Percentiles rank a stretch among this genome's conserved stretches.
phyloP scores from a whole-genome alignment of 352 stramenopile genomes.

The Ochromonadaceae sp. region DNA sequence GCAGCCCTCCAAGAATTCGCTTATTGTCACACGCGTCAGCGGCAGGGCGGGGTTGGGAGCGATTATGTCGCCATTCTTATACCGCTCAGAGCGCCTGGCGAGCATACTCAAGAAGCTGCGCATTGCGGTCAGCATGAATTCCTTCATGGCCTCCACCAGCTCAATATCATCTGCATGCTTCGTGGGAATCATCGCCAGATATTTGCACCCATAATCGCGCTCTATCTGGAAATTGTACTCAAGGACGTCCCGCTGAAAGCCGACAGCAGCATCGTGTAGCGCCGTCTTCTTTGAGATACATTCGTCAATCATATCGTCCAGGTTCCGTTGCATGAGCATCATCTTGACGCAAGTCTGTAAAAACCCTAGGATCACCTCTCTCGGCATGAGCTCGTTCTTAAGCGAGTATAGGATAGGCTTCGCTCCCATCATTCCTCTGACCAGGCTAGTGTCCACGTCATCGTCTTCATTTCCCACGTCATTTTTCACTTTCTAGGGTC shows the following conservation, averaged over 20 bases:
- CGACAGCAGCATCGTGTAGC: not conserved
- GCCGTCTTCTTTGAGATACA: not conserved
- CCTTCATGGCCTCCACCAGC: not conserved
- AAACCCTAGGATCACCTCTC: not conserved
- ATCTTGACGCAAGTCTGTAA: not conserved
- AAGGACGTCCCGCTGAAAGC: not conserved
- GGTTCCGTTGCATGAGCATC: not conserved
- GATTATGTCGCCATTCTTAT: not conserved
- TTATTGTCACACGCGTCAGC: not conserved
- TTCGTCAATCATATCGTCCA: not conserved
- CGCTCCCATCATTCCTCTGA: too few species aligned
- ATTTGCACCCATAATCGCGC: constrained; percentile 7
- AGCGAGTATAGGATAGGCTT: too few species aligned
- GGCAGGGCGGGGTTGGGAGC: not conserved
- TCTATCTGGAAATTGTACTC: constrained; percentile 12
- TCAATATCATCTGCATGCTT: not conserved
- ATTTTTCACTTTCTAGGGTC: too few species aligned
- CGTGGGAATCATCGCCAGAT: not conserved
- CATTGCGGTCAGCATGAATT: constrained; percentile 1
- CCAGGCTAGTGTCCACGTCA: too few species aligned
- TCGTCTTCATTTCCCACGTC: too few species aligned
- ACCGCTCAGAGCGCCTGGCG: not conserved
- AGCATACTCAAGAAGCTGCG: not conserved
- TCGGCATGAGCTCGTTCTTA: too few species aligned
- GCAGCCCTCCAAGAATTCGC: constrained; percentile 14